Evolutionary conservation across 257 asterid genomes (phyloP), one percentile per base, ranked within the genome.

Genomic region (Fraxinus quadrangulata): DNA sequence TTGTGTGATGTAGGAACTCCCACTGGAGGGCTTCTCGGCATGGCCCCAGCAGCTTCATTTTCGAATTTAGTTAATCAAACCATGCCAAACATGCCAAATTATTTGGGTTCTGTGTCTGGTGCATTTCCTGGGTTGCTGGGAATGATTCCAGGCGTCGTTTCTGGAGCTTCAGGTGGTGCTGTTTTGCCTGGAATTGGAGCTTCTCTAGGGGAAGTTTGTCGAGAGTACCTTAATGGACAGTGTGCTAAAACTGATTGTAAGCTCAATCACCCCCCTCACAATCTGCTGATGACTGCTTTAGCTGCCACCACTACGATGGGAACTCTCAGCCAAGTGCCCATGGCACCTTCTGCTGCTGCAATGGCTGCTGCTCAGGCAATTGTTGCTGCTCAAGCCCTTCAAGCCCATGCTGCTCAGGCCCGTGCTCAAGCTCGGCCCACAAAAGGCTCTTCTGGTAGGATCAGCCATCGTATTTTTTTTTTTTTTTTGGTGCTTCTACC

Each of bases 301-400:
- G 92, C 96, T 67, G 94, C 97, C 65, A 87, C 96, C 67, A 86
- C 88, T 75, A 79, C 92, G 24, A 92, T 92, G 93, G 96, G 97
- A 75, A 90, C 86, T 59, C 89, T 88, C 73, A 96, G 91, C 81
- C 99, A 92, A 86, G 92, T 92, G 59, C 98, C 98, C 24, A 94
- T 96, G 98, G 96, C 98, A 63, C 99, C 99, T 77, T 93, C 99
- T 83, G 98, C 99, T 76, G 99, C 99, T 83, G 99, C 99, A 59
- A 93, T 96, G 99, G 99, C 99, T 77, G 99, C 99, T 85, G 99
- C 99, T 72, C 98, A 92, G 88, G 99, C 99, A 68, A 96, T 96
- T 89, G 98, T 96, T 87, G 96, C 99, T 81, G 99, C 99, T 67
- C 98, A 92, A 83, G 92, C 97, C 33, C 96, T 95, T 87, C 98